A percentile compares a stretch with the other conserved stretches of the same genome.
These are phyloP conservation scores for Aurifilum marmelostoma DNA, from an alignment of 2,329 filamentous ascomycete species.

Conservation along the genomic window DNA sequence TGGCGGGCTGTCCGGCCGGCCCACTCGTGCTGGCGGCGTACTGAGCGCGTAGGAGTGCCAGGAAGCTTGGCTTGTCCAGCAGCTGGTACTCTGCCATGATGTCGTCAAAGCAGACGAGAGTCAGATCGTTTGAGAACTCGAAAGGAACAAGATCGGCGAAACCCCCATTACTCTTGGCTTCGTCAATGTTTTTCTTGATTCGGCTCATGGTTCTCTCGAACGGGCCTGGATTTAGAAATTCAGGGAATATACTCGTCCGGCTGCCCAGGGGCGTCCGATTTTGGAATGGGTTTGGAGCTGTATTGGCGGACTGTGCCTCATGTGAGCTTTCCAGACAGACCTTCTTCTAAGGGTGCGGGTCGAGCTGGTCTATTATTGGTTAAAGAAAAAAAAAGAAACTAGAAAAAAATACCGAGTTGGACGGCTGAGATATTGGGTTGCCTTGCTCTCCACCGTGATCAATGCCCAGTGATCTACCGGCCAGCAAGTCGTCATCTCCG, in stretches of 20 bases:
- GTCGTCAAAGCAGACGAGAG: slow-evolving; percentile 24
- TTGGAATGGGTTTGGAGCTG: not conserved
- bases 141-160: not conserved
- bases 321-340: not conserved
- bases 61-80: slow-evolving; percentile 21
- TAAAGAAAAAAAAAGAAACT: too few relatives aligned
- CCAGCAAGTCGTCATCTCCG: not conserved
- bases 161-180: not conserved
- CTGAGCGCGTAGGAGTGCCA: slow-evolving; percentile 27
- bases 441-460: too few relatives aligned
- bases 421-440: not conserved
- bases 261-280: not conserved
- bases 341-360: not conserved
- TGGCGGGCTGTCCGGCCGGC: slow-evolving; percentile 23
- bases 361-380: not conserved
- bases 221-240: not conserved
- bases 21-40: slow-evolving; percentile 21
- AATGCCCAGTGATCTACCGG: not conserved
- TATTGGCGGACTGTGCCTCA: not conserved
- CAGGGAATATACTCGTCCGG: not conserved
- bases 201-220: not conserved
- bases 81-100: slow-evolving; percentile 26
- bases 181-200: not conserved
- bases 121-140: slow-evolving; percentile 21
- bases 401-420: not conserved